Percentiles rank a stretch among this genome's conserved stretches.
Conservation (phyloP, 768 basidiomycete species). For the Piloderma croceum region DNA sequence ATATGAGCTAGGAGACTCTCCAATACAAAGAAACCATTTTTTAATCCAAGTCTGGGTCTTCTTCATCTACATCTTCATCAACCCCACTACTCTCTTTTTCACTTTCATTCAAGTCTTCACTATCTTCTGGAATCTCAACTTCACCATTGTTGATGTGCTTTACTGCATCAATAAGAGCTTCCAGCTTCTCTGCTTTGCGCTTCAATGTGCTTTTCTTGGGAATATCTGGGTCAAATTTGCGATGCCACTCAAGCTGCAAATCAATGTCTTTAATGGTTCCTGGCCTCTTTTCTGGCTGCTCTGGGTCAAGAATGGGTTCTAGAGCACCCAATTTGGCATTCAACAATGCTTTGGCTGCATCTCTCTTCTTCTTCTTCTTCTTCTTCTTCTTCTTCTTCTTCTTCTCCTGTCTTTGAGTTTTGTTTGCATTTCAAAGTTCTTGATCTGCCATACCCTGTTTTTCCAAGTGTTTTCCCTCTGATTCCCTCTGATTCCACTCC, state of each 20-base stretch:
- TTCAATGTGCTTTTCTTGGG: background rate
- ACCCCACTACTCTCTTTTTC: too few relatives aligned
- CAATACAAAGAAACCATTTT: too few relatives aligned
- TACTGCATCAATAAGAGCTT: background rate
- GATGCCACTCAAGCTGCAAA: background rate
- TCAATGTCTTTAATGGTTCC: background rate
- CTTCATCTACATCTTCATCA: too few relatives aligned
- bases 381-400: background rate
- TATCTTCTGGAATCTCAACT: too few relatives aligned
- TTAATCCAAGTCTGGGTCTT: too few relatives aligned
- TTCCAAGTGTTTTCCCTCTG: background rate
- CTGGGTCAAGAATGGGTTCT: background rate
- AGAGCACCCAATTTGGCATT: background rate
- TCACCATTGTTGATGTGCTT: too few relatives aligned
- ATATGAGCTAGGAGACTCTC: too few relatives aligned
- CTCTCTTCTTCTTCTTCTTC: background rate
- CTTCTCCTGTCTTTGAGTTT: too few relatives aligned
- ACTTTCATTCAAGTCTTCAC: too few relatives aligned
- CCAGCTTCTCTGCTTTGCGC: background rate
- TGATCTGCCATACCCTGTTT: too few relatives aligned
- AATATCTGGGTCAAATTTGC: background rate
- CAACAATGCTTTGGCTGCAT: background rate
- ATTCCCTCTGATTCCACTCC: background rate
- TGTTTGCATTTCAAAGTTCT: too few relatives aligned
- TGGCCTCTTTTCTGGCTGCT: background rate